phyloP scores from a whole-genome alignment of 176 grass and related monocot species.

The Phragmites australis region DNA sequence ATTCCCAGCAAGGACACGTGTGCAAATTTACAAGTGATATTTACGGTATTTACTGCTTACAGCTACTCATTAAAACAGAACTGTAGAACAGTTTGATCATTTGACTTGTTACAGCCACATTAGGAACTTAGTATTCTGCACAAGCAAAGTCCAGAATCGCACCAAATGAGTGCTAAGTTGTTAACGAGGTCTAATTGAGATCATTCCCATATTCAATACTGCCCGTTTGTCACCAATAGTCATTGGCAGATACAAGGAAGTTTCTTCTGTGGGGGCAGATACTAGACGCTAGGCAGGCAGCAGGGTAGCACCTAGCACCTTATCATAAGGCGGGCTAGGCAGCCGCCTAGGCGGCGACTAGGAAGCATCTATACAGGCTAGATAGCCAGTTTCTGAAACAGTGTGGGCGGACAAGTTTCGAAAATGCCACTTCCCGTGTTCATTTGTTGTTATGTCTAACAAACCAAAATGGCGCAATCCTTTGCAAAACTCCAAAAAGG shows the following conservation, averaged over 20 bases:
- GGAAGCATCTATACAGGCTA: background rate
- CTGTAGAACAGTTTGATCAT: background rate
- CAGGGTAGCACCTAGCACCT: background rate
- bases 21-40: conserved; percentile 3
- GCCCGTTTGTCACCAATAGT: too few relatives aligned
- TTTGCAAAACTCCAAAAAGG: background rate
- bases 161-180: background rate
- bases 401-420: background rate
- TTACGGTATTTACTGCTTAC: background rate
- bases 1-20: background rate
- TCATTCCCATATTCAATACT: background rate
- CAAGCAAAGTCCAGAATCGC: conserved; percentile 15
- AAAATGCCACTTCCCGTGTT: background rate
- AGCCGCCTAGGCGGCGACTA: background rate
- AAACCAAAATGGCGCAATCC: background rate
- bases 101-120: conserved; percentile 11
- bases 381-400: background rate
- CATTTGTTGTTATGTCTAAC: background rate
- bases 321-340: background rate
- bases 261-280: background rate
- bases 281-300: background rate
- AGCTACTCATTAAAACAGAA: background rate
- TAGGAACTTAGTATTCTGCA: background rate
- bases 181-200: background rate
- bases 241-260: background rate